Base-by-base conservation (phyloP, 768 basidiomycete species). In the Gelatoporia subvermispora region DNA sequence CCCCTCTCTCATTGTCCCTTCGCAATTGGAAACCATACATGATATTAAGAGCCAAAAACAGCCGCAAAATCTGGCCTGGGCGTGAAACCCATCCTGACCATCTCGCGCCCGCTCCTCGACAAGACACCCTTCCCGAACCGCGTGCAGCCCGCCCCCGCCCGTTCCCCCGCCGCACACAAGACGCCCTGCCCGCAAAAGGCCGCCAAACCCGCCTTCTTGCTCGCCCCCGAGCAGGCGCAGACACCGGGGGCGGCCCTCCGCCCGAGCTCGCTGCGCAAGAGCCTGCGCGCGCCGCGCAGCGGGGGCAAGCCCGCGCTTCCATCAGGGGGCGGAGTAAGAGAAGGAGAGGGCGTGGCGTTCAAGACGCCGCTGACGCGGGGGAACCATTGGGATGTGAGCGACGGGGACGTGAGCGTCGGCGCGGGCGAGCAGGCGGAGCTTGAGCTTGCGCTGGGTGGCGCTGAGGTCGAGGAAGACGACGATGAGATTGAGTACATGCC, bases 51-150 rank as follows among this genome's bases (percentile, higher is more conserved):
- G 13, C 28, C 22, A 16, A 18, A 51, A 21, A 53, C 38, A 21
- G 20, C 16, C 23, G 17, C 35, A 16, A 31, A 48, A 47, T 48
- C 50, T n/a, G n/a, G n/a, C n/a, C n/a, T n/a, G 31, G 63, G 57
- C 43, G 44, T 52, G 42, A 72, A 70, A 48, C 61, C 54, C 7
- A 22, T 36, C 23, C 25, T 53, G 22, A 48, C 53, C 13, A 41
- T 53, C 25, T 57, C 64, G 5, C 76, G 79, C 11, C 82, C 84
- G 1, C 70, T 90, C 8, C 73, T 72, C 21, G 87, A 90, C 68
- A 88, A 85, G 65, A 90, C 87, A 1, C 87, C 87, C 1, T 82
- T 83, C 55, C 79, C 81, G 3, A 89, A 88, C 60, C 81, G 85
- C 17, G 51, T 55, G 11, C 66, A 66, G 25, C 63, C 54, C 15